A percentile compares a stretch with the other conserved stretches of the same genome.
phyloP scores from a whole-genome alignment of 306 rosid species.

The Sicyos edulis region DNA sequence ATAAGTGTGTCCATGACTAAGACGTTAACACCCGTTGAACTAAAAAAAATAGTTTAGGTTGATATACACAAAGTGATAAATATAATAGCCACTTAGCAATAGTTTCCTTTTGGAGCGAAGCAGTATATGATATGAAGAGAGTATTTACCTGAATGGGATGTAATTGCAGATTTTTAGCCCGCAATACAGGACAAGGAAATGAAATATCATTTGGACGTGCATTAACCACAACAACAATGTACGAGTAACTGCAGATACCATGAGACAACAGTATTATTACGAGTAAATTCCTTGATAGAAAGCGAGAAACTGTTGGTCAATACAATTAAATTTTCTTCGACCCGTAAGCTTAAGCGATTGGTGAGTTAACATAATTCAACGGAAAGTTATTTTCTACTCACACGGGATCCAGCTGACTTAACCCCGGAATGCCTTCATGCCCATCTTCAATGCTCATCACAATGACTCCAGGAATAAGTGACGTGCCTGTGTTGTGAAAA shows the following conservation, averaged over 20 bases:
- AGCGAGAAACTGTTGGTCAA: neutral
- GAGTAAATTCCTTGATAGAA: conserved; percentile 15
- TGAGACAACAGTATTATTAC: conserved; percentile 22
- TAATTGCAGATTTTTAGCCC: conserved; percentile 51
- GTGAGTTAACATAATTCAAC: too few relatives aligned
- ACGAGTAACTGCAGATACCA: conserved; percentile 54
- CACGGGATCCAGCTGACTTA: conserved; percentile 83
- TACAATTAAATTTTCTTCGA: too few relatives aligned
- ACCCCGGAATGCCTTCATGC: conserved; percentile 54
- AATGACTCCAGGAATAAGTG: conserved; percentile 55
- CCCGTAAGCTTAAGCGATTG: too few relatives aligned
- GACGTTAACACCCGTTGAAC: too few relatives aligned
- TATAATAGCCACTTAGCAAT: neutral
- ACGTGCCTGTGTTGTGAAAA: conserved; percentile 73
- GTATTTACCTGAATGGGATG: conserved; percentile 79
- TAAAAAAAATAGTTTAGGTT: neutral
- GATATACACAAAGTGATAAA: neutral
- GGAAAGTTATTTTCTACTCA: conserved; percentile 35
- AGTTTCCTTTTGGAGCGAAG: neutral
- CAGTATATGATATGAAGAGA: neutral
- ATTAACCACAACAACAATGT: conserved; percentile 62
- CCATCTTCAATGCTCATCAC: conserved; percentile 98
- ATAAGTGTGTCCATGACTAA: too few relatives aligned
- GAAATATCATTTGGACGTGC: conserved; percentile 67
- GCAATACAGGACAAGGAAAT: conserved; percentile 43